Evolutionary conservation across 2,329 filamentous ascomycete species (phyloP), one percentile per base, ranked within the genome.

Genomic region (Dothidotthia symphoricarpi): DNA sequence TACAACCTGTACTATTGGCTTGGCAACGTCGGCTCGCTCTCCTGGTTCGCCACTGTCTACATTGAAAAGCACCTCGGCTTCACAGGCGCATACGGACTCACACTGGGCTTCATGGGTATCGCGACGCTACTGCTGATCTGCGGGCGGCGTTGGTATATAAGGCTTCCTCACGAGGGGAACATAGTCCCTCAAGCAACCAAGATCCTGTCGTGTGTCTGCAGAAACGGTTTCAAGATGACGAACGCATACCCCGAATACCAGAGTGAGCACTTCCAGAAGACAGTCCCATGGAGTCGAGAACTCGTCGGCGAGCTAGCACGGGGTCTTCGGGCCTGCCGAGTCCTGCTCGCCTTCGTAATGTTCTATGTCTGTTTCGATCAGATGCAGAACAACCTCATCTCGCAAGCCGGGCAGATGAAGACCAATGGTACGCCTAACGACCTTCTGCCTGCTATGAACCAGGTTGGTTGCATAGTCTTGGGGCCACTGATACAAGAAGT

Each of bases 21-120:
- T 9, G 58, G 57, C 59, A 88, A 88, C 64, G 51, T 88, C 12
- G 85, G 84, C n/a, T 78, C 81, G 2, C 71, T 89, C 6, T 85
- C 79, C 0, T 71, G 79, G 36, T 59, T 66, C 50, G 81, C 77
- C 6, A 87, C 81, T 1, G 80, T 80, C 1, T 82, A 80, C 58
- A 76, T 87, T 70, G 85, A 89, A 63, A 69, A 76, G 41, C 75
- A 82, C 52, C 65, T 81, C 40, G 81, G 80, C 3, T 88, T 86
- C 66, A 77, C 82, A 75, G 75, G 75, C 1, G 83, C 81, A 2
- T 88, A 76, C 53, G 64, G 82, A 12, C 64, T 85, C 25, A 76
- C 77, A 32, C 76, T 83, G 48, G 74, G 73, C 57, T 77, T 83
- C 66, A 86, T 88, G 67, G 67, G 77, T 39, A 61, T 83, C 11